Evolutionary conservation across 352 stramenopile species (phyloP), one percentile per base, ranked within the genome.

Genomic region (Phytophthora brassicae): DNA sequence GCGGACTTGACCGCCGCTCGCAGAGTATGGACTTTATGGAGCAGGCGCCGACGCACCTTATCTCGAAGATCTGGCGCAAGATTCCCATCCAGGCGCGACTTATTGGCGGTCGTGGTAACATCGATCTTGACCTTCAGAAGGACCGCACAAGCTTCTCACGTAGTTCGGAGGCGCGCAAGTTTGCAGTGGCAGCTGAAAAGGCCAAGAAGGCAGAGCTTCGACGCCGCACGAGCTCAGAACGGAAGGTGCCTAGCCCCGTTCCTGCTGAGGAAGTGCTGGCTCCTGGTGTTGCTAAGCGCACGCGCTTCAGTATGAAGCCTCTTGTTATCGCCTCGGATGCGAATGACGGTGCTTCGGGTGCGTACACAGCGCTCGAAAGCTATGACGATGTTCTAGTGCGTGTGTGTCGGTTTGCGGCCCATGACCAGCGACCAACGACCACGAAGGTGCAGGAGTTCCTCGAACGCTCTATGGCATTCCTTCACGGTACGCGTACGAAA

Each of bases 21-120:
- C 74, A 88, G 57, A 89, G 78, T 56, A 87, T 91, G 78, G 82
- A 91, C 68, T 88, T 88, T 49, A 84, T 91, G 78, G 79, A 91
- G 56, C 78, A 91, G 57, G 74, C 82, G 36, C 68, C 82, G 41
- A 81, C 72, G 31, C 82, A 91, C 51, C 56, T 91, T 22, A 91
- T 91, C 63, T 83, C 77, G 6, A 91, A 91, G 68, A 85, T 89
- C 49, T 91, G 82, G 82, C 79, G 80, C 39, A 91, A 91, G 62
- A 60, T 91, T 55, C 82, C 82, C 20, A 86, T 91, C 57, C 82
- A 91, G 54, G 81, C 81, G 17, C 75, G 79, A 22, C 68, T 90
- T 16, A 79, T 81, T 24, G 72, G 74, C 36, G 75, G 73, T 23
- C 73, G 74, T 9, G 77, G 77, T 17, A 79, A 61, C 54, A 69